phyloP scores from a whole-genome alignment of 148 eudicot species.

The Rheum nobile region DNA sequence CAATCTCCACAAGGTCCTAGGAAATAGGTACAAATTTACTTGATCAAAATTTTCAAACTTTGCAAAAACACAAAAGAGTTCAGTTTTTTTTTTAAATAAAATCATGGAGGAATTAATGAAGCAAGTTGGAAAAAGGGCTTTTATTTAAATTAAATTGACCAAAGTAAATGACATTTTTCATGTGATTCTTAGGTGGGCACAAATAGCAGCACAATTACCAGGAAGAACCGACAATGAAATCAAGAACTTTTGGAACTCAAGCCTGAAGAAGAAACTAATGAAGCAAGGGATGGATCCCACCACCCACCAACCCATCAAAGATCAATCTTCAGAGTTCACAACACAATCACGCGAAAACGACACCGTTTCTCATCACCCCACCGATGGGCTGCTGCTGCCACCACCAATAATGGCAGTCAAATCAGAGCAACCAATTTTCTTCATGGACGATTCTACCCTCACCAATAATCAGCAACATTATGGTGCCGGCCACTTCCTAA shows the following conservation, averaged over 20 bases:
- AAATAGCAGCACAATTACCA: conserved; percentile 6
- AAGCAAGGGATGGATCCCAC: conserved; percentile 9
- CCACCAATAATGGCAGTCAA: background rate
- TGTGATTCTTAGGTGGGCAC: conserved; percentile 8
- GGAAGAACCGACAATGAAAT: conserved; percentile 10
- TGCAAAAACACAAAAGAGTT: background rate
- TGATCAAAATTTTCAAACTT: background rate
- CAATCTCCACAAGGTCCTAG: conserved; percentile 4
- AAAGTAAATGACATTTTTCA: background rate
- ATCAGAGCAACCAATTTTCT: background rate
- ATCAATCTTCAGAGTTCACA: background rate
- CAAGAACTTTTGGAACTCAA: conserved; percentile 7
- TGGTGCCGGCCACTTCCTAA: background rate
- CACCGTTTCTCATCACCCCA: background rate
- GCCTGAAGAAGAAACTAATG: conserved; percentile 10
- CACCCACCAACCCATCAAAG: conserved; percentile 4
- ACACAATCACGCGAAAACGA: background rate
- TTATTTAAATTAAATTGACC: background rate
- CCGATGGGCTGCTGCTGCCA: background rate
- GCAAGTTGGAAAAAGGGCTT: too few species aligned
- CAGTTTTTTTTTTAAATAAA: too few species aligned
- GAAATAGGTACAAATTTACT: background rate
- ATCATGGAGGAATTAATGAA: too few species aligned
- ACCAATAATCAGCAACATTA: background rate
- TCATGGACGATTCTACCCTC: conserved; percentile 3